A percentile compares a stretch with the other conserved stretches of the same genome.
These are phyloP conservation scores for Lotmaria passim DNA, from an alignment of 208 protist species.

Conservation along the genomic window DNA sequence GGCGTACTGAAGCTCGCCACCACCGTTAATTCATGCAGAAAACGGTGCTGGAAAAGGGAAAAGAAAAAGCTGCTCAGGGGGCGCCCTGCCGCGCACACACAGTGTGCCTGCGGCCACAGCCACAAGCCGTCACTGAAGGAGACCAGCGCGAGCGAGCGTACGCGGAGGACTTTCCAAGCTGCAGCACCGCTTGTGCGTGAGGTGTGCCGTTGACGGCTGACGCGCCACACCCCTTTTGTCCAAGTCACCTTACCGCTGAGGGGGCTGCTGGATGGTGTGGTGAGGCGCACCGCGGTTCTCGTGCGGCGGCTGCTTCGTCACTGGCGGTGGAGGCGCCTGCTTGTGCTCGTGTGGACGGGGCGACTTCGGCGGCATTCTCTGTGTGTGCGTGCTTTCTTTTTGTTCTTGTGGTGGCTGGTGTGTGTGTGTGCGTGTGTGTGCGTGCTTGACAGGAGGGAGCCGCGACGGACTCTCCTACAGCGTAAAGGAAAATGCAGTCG, in stretches of 20 bases:
- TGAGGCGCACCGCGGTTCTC: background rate
- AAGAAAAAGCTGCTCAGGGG: no score
- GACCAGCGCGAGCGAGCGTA: no score
- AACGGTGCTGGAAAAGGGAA: no score
- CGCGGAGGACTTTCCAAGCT: no score
- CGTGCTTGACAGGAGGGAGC: background rate
- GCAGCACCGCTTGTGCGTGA: constrained; percentile 30
- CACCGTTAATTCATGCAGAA: no score
- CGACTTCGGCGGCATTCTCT: constrained; percentile 1
- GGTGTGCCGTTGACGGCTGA: background rate
- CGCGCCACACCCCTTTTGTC: constrained; percentile 8
- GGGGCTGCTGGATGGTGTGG: constrained; percentile 3
- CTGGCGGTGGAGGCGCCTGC: background rate
- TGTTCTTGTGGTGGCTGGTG: background rate
- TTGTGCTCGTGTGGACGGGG: background rate
- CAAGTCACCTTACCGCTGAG: background rate
- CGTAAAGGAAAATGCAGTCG: no score
- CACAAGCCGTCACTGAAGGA: no score
- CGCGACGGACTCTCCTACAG: no score
- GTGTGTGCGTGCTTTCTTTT: background rate
- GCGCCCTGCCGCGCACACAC: no score
- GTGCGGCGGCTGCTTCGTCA: constrained; percentile 7
- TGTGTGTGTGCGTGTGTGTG: background rate
- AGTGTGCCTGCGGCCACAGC: no score
- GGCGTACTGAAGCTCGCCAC: no score